Conservation (phyloP, 306 rosid species). For the Cicer bijugum region DNA sequence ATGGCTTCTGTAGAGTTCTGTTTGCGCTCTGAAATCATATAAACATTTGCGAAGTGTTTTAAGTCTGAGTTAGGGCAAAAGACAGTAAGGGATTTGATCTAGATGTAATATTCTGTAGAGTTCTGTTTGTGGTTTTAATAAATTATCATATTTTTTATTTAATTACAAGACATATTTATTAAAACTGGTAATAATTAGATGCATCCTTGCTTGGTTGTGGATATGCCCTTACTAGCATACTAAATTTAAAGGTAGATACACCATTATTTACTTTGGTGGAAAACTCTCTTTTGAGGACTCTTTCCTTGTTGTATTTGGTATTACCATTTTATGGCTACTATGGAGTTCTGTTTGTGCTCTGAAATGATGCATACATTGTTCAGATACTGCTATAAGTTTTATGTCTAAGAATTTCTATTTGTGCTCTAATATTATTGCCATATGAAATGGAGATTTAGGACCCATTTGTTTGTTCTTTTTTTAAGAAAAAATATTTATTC, state of each 20-base stretch:
- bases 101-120: too few relatives aligned
- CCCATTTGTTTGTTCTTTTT: constrained; percentile 16
- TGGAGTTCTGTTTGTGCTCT: constrained; percentile 12
- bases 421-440: too few relatives aligned
- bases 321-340: constrained; percentile 21
- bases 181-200: background rate
- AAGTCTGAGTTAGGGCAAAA: constrained; percentile 30
- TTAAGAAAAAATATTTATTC: background rate
- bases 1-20: constrained; percentile 15
- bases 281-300: background rate
- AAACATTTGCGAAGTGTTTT: constrained; percentile 7
- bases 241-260: background rate
- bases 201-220: too few relatives aligned
- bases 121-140: background rate
- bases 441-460: background rate
- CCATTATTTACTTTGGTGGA: background rate
- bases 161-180: background rate
- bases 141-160: background rate
- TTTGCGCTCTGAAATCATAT: constrained; percentile 22
- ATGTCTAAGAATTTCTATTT: background rate
- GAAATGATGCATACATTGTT: constrained; percentile 22
- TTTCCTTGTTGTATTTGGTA: background rate
- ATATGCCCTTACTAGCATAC: background rate
- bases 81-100: constrained; percentile 33
- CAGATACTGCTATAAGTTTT: constrained; percentile 16